Percentiles rank a stretch among this genome's conserved stretches.
These are phyloP conservation scores for Atalantia buxifolia DNA, from an alignment of 345 rosid genomes.

Conservation along the genomic window DNA sequence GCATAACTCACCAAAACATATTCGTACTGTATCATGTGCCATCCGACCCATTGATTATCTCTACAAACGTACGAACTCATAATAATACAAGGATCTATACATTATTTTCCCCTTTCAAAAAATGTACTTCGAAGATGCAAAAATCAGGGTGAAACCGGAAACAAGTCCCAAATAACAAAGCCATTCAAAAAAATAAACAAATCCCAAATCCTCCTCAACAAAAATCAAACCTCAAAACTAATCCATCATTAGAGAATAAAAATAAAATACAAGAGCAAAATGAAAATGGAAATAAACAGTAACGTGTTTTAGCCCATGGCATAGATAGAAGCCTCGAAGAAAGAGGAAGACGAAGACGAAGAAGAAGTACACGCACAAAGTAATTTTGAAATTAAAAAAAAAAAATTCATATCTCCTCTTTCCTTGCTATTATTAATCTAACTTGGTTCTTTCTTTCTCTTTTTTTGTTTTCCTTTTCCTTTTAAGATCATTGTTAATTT, in stretches of 20 bases:
- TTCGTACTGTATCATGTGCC: too few species aligned
- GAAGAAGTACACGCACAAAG: neutral
- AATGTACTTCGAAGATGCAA: neutral
- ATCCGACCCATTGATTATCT: too few species aligned
- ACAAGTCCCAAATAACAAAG: too few species aligned
- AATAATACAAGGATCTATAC: neutral
- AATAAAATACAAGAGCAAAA: neutral
- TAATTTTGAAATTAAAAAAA: too few species aligned
- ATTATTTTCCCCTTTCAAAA: neutral
- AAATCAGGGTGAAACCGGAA: neutral
- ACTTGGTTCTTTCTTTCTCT: neutral
- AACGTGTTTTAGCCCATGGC: neutral
- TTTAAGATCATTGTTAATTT: neutral
- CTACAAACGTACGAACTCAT: neutral
- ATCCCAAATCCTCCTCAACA: too few species aligned
- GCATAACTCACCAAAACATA: too few species aligned
- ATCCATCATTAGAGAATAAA: too few species aligned
- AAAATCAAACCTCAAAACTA: too few species aligned
- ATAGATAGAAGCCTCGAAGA: neutral
- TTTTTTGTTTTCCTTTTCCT: neutral
- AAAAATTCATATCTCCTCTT: neutral
- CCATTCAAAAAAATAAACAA: too few species aligned
- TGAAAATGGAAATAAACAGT: neutral
- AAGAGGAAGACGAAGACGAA: neutral
- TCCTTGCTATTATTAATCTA: neutral